phyloP scores from a whole-genome alignment of 768 basidiomycete genomes.

The Hortiboletus campestris region DNA sequence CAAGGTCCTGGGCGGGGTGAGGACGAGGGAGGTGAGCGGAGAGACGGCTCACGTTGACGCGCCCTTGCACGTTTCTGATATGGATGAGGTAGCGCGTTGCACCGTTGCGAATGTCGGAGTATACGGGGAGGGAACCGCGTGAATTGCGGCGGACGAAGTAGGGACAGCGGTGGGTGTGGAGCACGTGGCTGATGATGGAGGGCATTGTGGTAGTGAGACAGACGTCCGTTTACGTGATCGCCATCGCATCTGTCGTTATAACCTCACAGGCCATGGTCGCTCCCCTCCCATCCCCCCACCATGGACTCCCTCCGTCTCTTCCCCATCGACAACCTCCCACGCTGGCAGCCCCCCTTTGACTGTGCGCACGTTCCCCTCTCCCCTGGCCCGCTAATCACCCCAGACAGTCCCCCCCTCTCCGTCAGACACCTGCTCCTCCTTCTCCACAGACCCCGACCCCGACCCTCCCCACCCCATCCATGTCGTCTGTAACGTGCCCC shows the following conservation, averaged over 20 bases:
- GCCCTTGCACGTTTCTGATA: constrained; percentile 70
- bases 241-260: constrained; percentile 5
- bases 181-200: constrained; percentile 19
- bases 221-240: not conserved
- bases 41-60: constrained; percentile 45
- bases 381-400: not conserved
- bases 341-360: not conserved
- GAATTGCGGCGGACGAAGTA: constrained; percentile 70
- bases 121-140: constrained; percentile 69
- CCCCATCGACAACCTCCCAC: constrained; percentile 23
- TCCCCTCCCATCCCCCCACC: not conserved
- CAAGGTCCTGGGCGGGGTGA: constrained; percentile 46
- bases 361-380: not conserved
- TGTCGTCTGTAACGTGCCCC: constrained; percentile 64
- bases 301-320: constrained; percentile 13
- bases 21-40: not conserved
- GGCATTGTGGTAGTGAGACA: constrained; percentile 7
- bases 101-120: constrained; percentile 68
- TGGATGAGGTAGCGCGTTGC: constrained; percentile 56
- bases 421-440: constrained; percentile 36
- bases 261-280: not conserved
- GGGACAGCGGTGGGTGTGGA: constrained; percentile 1
- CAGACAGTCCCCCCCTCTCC: constrained; percentile 44
- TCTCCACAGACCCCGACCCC: constrained; percentile 24
- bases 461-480: constrained; percentile 36